Percentiles rank a stretch among this genome's conserved stretches.
These are phyloP conservation scores for Pseudogymnoascus sp. DNA, from an alignment of 2,329 filamentous ascomycete genomes.

Conservation along the genomic window DNA sequence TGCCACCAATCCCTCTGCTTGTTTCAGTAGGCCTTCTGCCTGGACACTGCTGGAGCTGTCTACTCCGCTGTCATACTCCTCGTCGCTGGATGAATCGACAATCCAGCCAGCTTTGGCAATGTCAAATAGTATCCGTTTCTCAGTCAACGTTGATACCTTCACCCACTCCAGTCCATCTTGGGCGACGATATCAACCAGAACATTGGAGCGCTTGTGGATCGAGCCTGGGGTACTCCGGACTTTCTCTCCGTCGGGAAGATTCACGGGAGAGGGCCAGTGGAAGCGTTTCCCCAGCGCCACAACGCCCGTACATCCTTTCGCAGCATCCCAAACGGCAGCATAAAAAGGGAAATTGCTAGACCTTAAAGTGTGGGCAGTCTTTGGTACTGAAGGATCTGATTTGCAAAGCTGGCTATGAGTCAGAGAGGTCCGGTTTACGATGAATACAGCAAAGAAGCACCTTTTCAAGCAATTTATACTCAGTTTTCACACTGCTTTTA, in stretches of 20 bases:
- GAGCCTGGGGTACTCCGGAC: conserved; percentile 11
- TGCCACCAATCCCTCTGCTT: conserved; percentile 47
- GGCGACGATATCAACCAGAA: conserved; percentile 56
- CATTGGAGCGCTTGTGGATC: conserved; percentile 27
- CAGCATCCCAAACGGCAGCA: conserved; percentile 52
- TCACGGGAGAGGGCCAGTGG: conserved; percentile 32
- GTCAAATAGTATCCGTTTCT: conserved; percentile 56
- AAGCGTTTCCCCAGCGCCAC: conserved; percentile 49
- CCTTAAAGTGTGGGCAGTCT: conserved; percentile 45
- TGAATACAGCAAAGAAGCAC: conserved; percentile 19
- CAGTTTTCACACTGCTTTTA: conserved; percentile 37
- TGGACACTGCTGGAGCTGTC: conserved; percentile 33
- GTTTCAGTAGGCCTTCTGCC: conserved; percentile 47
- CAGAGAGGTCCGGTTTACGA: conserved; percentile 6
- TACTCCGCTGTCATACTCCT: conserved; percentile 33
- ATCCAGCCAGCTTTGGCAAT: conserved; percentile 61
- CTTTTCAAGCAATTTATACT: conserved; percentile 39
- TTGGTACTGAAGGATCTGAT: conserved; percentile 21
- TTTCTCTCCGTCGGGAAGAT: conserved; percentile 14
- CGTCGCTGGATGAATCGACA: conserved; percentile 34
- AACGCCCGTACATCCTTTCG: conserved; percentile 47
- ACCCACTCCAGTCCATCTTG: conserved; percentile 57
- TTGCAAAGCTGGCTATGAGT: conserved; percentile 16
- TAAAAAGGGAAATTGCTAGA: conserved; percentile 61
- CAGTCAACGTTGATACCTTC: conserved; percentile 57